These are phyloP conservation scores for Fusarium solani-melongenae DNA, from an alignment of 2,329 filamentous ascomycete species.

Conservation along the genomic window DNA sequence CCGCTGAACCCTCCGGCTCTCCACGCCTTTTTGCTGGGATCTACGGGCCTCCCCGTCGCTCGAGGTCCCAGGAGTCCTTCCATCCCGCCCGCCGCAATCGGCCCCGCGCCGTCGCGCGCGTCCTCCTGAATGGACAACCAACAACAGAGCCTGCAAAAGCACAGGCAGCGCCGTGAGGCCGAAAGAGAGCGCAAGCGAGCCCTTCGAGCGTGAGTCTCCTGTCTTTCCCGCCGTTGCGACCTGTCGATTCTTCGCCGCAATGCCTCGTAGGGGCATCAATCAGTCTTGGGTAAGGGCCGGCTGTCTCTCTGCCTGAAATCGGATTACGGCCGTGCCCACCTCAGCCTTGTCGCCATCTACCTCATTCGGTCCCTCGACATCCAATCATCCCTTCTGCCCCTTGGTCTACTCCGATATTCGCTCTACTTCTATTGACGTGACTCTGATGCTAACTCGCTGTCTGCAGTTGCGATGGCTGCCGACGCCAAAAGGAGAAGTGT, in stretches of 20 bases:
- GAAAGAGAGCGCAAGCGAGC: slow-evolving; percentile 46
- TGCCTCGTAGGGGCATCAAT: background rate
- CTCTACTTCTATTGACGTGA: background rate
- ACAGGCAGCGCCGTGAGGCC: slow-evolving; percentile 44
- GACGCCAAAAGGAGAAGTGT: slow-evolving; percentile 67
- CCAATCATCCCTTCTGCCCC: background rate
- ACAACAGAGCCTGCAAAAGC: slow-evolving; percentile 44
- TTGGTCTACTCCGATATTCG: background rate
- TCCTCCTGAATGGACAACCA: slow-evolving; percentile 43
- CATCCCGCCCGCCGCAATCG: slow-evolving; percentile 40
- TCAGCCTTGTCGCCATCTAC: slow-evolving; percentile 1
- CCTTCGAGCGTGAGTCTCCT: slow-evolving; percentile 41
- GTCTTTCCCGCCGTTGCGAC: background rate
- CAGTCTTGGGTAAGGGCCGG: background rate
- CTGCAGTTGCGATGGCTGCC: slow-evolving; percentile 63
- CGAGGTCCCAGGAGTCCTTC: slow-evolving; percentile 39
- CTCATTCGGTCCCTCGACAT: background rate
- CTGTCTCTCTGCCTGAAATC: slow-evolving; percentile 1
- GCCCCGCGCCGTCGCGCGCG: slow-evolving; percentile 43
- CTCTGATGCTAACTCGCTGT: slow-evolving; percentile 15
- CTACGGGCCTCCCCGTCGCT: slow-evolving; percentile 42
- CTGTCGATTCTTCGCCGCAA: slow-evolving; percentile 1
- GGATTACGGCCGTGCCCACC: slow-evolving; percentile 3
- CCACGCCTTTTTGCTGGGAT: slow-evolving; percentile 40
- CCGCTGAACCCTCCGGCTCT: slow-evolving; percentile 5